Evolutionary conservation across 352 stramenopile species (phyloP).

Genomic region (Phytophthora kernoviae): DNA sequence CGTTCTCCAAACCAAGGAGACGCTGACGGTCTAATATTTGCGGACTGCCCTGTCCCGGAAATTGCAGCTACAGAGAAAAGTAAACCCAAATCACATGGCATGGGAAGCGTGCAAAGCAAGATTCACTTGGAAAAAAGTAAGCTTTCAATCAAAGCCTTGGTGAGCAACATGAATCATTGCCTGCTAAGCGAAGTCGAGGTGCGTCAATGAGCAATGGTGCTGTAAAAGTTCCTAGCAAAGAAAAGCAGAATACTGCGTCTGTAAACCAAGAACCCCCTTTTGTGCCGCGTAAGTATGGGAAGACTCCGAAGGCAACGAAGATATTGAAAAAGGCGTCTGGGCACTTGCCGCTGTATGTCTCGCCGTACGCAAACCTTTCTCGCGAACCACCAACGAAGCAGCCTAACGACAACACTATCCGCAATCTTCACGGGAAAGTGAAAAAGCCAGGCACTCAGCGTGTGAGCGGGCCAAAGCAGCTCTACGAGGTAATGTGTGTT

Average conservation of each 20-base stretch:
- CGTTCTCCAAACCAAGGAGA: no score
- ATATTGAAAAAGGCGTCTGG: conserved; percentile 7
- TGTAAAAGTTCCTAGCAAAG: neutral
- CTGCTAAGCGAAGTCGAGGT: neutral
- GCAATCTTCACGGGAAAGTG: neutral
- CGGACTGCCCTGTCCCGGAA: no score
- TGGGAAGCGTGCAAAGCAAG: no score
- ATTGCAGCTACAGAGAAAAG: no score
- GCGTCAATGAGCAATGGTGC: neutral
- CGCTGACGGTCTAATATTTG: no score
- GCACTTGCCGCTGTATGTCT: conserved; percentile 15
- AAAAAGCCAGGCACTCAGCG: neutral
- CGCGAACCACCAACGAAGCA: conserved; percentile 7
- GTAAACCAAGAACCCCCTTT: conserved; percentile 4
- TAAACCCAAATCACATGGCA: no score
- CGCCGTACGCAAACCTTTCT: conserved; percentile 9
- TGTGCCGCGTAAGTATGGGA: conserved; percentile 25
- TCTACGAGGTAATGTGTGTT: neutral
- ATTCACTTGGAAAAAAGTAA: no score
- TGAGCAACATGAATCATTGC: neutral
- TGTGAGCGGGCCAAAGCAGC: neutral
- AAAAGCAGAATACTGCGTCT: neutral
- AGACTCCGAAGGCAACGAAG: conserved; percentile 28
- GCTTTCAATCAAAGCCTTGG: neutral
- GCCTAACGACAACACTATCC: neutral